Conservation (phyloP, 257 asterid genomes). For the Salvia splendens region DNA sequence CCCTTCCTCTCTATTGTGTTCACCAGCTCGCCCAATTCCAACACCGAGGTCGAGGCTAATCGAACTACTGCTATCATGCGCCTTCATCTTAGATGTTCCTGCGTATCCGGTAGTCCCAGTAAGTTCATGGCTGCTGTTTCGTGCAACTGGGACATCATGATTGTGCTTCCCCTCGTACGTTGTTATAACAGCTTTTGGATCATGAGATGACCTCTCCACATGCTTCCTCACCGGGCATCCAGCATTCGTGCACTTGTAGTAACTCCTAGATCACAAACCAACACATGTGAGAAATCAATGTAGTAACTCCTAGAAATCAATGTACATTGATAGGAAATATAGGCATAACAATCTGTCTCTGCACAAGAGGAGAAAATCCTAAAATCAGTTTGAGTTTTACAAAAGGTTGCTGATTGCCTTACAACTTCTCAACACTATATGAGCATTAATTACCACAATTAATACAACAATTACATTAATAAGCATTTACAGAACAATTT, state of each 20-base stretch:
- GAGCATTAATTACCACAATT: too few relatives aligned
- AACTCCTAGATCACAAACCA: slow-evolving; percentile 64
- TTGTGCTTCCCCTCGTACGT: slow-evolving; percentile 97
- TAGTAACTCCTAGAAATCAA: too few relatives aligned
- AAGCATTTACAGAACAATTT: too few relatives aligned
- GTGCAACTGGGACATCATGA: slow-evolving; percentile 81
- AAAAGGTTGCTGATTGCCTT: background rate
- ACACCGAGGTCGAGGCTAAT: slow-evolving; percentile 88
- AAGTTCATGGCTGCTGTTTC: slow-evolving; percentile 68
- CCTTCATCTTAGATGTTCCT: slow-evolving; percentile 47
- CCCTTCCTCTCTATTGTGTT: slow-evolving; percentile 39
- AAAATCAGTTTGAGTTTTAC: background rate
- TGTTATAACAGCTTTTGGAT: slow-evolving; percentile 93
- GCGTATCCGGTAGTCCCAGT: slow-evolving; percentile 43
- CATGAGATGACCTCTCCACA: slow-evolving; percentile 96
- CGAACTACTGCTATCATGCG: slow-evolving; percentile 48
- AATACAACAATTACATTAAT: too few relatives aligned
- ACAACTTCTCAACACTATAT: background rate
- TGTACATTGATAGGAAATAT: background rate
- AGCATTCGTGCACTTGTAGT: slow-evolving; percentile 86
- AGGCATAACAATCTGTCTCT: background rate
- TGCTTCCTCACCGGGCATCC: slow-evolving; percentile 97
- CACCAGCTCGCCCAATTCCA: slow-evolving; percentile 52
- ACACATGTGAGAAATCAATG: background rate
- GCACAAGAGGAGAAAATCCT: background rate